Conservation (phyloP, 768 basidiomycete genomes). For the Phanerochaete sordida region DNA sequence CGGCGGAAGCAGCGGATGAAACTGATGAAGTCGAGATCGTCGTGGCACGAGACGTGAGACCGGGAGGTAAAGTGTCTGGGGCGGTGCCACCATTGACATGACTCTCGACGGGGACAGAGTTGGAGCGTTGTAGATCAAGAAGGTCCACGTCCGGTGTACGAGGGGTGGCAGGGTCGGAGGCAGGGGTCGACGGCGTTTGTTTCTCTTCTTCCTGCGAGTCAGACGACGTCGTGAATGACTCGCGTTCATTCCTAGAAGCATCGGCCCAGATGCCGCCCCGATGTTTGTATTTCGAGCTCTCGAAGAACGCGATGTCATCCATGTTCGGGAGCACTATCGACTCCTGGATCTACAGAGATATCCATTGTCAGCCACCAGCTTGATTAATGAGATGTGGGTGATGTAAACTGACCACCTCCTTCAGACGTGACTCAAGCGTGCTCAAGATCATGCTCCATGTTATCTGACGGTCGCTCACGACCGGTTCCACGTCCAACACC, state of each 20-base stretch:
- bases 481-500: slow-evolving; percentile 86
- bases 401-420: slow-evolving; percentile 68
- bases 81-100: slow-evolving; percentile 1
- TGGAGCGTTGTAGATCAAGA: slow-evolving; percentile 23
- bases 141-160: slow-evolving; percentile 14
- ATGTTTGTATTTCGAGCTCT: slow-evolving; percentile 56
- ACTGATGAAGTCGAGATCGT: slow-evolving; percentile 18
- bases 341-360: slow-evolving; percentile 82
- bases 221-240: slow-evolving; percentile 4
- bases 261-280: slow-evolving; percentile 92
- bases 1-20: slow-evolving; percentile 19
- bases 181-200: slow-evolving; percentile 35
- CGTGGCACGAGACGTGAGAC: slow-evolving; percentile 20
- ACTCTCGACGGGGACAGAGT: slow-evolving; percentile 28
- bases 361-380: background rate
- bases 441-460: slow-evolving; percentile 91
- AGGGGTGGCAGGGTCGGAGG: slow-evolving; percentile 14
- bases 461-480: slow-evolving; percentile 92
- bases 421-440: slow-evolving; percentile 84
- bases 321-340: slow-evolving; percentile 95
- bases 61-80: slow-evolving; percentile 22
- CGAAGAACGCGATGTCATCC: slow-evolving; percentile 97
- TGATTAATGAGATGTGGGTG: slow-evolving; percentile 4
- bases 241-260: slow-evolving; percentile 47
- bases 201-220: slow-evolving; percentile 20